phyloP scores from a whole-genome alignment of 306 rosid genomes.

The Quercus wislizeni region DNA sequence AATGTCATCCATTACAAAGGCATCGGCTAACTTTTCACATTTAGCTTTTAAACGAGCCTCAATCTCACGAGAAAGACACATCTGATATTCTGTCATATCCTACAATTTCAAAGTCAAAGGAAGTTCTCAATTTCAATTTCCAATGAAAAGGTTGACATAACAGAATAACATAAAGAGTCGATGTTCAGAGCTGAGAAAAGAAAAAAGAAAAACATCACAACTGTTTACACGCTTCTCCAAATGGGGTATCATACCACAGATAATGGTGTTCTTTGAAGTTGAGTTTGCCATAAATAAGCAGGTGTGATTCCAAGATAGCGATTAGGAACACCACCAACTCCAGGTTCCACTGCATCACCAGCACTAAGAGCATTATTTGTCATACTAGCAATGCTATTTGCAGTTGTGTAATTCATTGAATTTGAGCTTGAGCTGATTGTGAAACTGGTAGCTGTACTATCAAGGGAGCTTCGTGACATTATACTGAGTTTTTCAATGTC shows the following conservation, averaged over 20 bases:
- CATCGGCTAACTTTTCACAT: constrained; percentile 68
- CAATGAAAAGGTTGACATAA: constrained; percentile 10
- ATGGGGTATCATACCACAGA: constrained; percentile 51
- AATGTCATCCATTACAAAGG: constrained; percentile 65
- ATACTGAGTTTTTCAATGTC: constrained; percentile 81
- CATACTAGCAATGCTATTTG: constrained; percentile 48
- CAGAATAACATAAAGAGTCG: neutral
- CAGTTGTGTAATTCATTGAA: constrained; percentile 59
- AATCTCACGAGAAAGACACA: constrained; percentile 70
- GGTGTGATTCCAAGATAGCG: constrained; percentile 88
- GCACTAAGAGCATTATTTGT: constrained; percentile 41
- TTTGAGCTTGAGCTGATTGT: constrained; percentile 59
- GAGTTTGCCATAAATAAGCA: constrained; percentile 85
- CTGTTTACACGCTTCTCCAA: neutral
- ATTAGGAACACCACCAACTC: constrained; percentile 84
- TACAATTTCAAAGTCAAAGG: constrained; percentile 20
- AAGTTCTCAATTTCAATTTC: constrained; percentile 2
- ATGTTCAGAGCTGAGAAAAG: neutral
- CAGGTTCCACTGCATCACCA: constrained; percentile 54
- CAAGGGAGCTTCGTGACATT: constrained; percentile 65
- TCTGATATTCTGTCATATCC: constrained; percentile 82
- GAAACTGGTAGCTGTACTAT: constrained; percentile 53
- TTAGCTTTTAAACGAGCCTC: constrained; percentile 74
- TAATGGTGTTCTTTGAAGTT: constrained; percentile 59
- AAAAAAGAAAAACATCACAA: neutral